A percentile compares a stretch with the other conserved stretches of the same genome.
Evolutionary conservation across 2,329 filamentous ascomycete species (phyloP).

Genomic region (Verticillium zaregamsianum): DNA sequence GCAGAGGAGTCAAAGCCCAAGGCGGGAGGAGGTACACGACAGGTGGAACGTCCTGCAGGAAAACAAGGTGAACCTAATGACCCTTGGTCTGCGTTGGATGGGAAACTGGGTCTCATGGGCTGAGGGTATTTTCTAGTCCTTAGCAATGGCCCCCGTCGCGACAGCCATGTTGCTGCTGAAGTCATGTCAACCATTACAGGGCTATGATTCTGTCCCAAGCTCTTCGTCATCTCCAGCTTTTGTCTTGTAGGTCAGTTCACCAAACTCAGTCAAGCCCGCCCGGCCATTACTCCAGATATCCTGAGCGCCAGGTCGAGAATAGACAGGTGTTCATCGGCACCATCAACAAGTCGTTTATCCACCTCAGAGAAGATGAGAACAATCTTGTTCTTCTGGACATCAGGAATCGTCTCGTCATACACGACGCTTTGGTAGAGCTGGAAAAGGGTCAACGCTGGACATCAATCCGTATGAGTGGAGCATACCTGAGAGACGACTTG

Average conservation of each 20-base stretch:
- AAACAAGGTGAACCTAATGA: slow-evolving; percentile 25
- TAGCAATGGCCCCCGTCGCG: too few relatives aligned
- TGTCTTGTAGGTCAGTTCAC: neutral
- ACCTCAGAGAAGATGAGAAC: slow-evolving; percentile 86
- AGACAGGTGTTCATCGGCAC: slow-evolving; percentile 89
- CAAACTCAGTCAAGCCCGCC: slow-evolving; percentile 14
- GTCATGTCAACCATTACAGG: neutral
- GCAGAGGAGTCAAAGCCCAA: slow-evolving; percentile 19
- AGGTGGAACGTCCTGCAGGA: slow-evolving; percentile 13
- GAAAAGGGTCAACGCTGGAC: neutral
- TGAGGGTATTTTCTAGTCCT: neutral
- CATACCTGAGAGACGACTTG: slow-evolving; percentile 78
- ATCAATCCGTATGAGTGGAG: neutral
- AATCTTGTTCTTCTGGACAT: slow-evolving; percentile 86
- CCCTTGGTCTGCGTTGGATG: slow-evolving; percentile 48
- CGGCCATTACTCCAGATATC: slow-evolving; percentile 68
- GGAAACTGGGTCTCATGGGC: slow-evolving; percentile 49
- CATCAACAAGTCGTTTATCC: slow-evolving; percentile 91
- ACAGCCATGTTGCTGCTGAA: too few relatives aligned
- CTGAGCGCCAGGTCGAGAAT: slow-evolving; percentile 81
- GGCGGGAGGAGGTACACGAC: slow-evolving; percentile 20
- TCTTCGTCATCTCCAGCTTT: neutral
- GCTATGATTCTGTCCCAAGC: neutral
- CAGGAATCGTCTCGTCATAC: slow-evolving; percentile 77
- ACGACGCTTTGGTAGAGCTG: slow-evolving; percentile 79